These are phyloP conservation scores for Suhomyces yuchorum DNA, from an alignment of 1,139 yeast genomes.

Conservation along the genomic window DNA sequence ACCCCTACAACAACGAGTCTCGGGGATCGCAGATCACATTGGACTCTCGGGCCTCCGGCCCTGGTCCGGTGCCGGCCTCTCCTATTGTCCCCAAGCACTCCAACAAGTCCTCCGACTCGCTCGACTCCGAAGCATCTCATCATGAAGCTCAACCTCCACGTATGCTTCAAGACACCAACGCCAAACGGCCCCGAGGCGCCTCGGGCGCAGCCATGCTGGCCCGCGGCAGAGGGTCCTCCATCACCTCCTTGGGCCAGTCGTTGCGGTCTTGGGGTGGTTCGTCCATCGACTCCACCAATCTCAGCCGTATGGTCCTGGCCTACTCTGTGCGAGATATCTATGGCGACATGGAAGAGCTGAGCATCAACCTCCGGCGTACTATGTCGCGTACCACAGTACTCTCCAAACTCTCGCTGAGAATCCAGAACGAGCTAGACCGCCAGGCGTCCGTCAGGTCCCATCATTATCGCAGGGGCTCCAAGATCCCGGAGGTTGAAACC, in stretches of 20 bases:
- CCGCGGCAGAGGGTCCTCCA: background rate
- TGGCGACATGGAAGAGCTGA: constrained; percentile 26
- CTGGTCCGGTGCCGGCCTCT: background rate
- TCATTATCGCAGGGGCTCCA: background rate
- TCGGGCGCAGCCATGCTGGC: background rate
- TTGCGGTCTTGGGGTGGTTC: background rate
- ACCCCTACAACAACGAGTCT: background rate
- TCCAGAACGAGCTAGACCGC: constrained; percentile 14
- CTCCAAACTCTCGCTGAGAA: constrained; percentile 35
- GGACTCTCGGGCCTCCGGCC: background rate
- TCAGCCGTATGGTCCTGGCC: constrained; percentile 8
- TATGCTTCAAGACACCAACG: background rate
- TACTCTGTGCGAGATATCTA: constrained; percentile 23
- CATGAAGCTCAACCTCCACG: background rate
- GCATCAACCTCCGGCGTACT: constrained; percentile 38
- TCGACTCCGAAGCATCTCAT: constrained; percentile 2
- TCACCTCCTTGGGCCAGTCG: background rate
- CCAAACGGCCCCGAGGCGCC: background rate
- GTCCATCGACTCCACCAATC: constrained; percentile 5
- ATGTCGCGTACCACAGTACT: constrained; percentile 43
- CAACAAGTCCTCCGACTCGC: constrained; percentile 1
- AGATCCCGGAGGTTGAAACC: background rate
- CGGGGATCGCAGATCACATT: background rate
- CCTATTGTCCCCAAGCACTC: background rate
- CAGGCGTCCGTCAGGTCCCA: constrained; percentile 1